Evolutionary conservation across 2,329 filamentous ascomycete species (phyloP).

Genomic region (Pseudogymnoascus sp.): DNA sequence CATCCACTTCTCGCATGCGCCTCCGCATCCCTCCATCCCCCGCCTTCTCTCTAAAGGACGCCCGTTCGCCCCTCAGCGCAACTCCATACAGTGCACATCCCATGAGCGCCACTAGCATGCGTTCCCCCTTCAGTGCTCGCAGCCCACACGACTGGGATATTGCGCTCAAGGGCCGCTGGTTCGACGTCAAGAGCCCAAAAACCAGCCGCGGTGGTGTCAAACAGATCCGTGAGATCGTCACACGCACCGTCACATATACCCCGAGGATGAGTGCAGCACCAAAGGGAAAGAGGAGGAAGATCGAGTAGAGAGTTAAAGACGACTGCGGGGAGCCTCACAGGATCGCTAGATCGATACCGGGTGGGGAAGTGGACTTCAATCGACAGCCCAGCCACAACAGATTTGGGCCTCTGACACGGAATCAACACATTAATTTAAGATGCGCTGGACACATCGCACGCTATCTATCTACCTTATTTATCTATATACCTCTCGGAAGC

Average conservation of each 20-base stretch:
- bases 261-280: conserved; percentile 79
- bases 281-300: conserved; percentile 84
- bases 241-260: conserved; percentile 88
- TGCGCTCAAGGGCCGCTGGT: conserved; percentile 57
- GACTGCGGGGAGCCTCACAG: not conserved
- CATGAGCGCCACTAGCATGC: conserved; percentile 35
- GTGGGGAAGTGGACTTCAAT: not conserved
- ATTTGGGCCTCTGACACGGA: not conserved
- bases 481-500: not conserved
- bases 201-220: conserved; percentile 53
- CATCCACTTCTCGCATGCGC: conserved; percentile 47
- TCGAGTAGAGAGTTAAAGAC: conserved; percentile 33
- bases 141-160: conserved; percentile 75
- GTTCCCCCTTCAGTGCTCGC: conserved; percentile 66
- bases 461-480: conserved; percentile 1
- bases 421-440: conserved; percentile 2
- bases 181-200: conserved; percentile 49
- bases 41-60: conserved; percentile 46
- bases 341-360: not conserved
- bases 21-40: conserved; percentile 74
- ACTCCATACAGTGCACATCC: not conserved
- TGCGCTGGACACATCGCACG: not conserved
- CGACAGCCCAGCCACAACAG: not conserved
- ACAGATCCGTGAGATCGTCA: conserved; percentile 81
- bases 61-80: conserved; percentile 63